Base-by-base conservation (phyloP, 768 basidiomycete species). In the Boletellus ananiceps region DNA sequence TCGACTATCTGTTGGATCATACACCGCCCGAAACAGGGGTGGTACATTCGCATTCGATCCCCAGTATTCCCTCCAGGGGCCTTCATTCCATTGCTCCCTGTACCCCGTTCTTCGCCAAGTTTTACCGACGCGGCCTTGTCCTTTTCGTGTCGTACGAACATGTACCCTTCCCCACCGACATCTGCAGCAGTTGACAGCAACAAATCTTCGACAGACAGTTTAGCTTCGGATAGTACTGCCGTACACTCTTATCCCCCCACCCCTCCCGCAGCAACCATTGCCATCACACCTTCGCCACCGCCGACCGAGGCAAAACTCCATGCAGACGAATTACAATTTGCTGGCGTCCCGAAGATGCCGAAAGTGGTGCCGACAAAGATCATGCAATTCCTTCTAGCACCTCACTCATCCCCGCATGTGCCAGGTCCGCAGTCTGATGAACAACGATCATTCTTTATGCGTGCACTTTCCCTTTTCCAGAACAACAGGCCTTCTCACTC, bases 11-110 rank as follows among this genome's bases (percentile, higher is more conserved):
- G 78, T 47, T 92, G 89, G 89, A 79, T 79, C 9, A 80, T 90
- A 23, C 89, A 90, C 62, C 79, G 82, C 5, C 89, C 89, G 1
- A 80, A 82, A 49, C 80, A 84, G 25, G 89, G 89, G 39, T 92
- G 89, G 89, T 92, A 91, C 65, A 81, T 92, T 51, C 84, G 84
- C 36, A 69, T 92, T 21, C 79, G 85, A 32, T 71, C 86, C 2
- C 88, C 89, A 0, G 58, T 74, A 4, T 90, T 89, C 54, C 84
- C 86, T 0, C 82, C 79, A 12, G 69, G 77, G 3, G 72, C 75
- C 11, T 81, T 73, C 52, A 83, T 84, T 25, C 74, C 80, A 1
- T 60, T 84, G 8, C 67, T 72, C 19, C 80, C 82, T 8, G 69
- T 83, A 0, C 67, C 77, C 3, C 69, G 66, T 21, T 65, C 67